Base-by-base conservation (phyloP, 768 basidiomycete species). In the Sporobolomyces pararoseus region DNA sequence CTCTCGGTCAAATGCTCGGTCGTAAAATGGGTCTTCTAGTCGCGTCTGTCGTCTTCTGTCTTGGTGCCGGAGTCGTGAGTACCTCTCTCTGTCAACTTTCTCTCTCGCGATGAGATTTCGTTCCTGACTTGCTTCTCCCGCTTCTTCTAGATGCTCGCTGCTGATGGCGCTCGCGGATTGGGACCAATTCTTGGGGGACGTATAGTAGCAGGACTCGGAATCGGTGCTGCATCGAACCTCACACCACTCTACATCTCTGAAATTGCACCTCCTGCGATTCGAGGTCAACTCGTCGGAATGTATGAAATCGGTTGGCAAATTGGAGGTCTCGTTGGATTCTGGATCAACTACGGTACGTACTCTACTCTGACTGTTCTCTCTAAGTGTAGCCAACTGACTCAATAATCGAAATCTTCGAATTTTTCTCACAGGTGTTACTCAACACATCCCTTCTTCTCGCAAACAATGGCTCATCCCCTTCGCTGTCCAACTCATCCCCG, bases 1-100 rank as follows among this genome's bases (percentile, higher is more conserved):
- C 83, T 63, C 52, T 85, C 10, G 88, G 85, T 1, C 87, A 87
- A 75, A 74, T 82, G 59, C 76, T 86, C 54, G 85, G 85, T 49
- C 84, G 86, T 70, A 82, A 80, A 66, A 75, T 74, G 42, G 84
- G 83, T 67, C 81, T 87, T 73, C 79, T 86, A 25, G 12, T 66
- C 34, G 80, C 85, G 19, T 81, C 80, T 65, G 2, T 81, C 44
- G 77, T 86, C 77, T 90, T 89, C 82, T 80, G 74, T 58, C 63
- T 86, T 63, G 89, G 89, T 79, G 59, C 59, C 13, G 59, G 59
- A 4, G 59, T 61, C 59, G 58, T 60, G 21, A 27, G 21, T 47
- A n/a, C n/a, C n/a, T n/a, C n/a, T 47, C 21, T 13, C 10, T 47
- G 14, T 23, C 46, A 6, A 14, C 46, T 47, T 21, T 47, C 46